These are phyloP conservation scores for Physcomitrium patens DNA, from an alignment of 225 moss, liverwort and hornwort genomes.

Conservation along the genomic window DNA sequence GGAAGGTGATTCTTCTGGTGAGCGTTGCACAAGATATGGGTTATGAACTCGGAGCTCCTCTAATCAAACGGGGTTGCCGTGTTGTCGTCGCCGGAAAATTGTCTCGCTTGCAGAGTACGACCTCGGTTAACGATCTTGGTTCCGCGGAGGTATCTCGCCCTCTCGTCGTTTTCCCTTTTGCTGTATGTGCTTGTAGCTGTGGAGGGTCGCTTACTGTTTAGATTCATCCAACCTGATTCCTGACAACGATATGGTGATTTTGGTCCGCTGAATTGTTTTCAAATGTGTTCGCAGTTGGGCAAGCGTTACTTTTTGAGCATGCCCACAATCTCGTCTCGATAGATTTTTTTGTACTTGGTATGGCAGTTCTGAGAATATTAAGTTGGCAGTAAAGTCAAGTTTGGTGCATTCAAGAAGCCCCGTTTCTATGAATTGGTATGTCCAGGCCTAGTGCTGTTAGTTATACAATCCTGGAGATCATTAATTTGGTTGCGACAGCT, in stretches of 20 bases:
- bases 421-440: neutral
- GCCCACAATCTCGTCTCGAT: neutral
- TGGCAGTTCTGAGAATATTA: neutral
- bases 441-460: neutral
- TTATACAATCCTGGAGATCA: neutral
- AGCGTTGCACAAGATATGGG: conserved; percentile 59
- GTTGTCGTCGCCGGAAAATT: conserved; percentile 64
- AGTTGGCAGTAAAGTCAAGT: neutral
- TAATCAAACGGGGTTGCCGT: conserved; percentile 65
- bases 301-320: neutral
- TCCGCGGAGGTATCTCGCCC: conserved; percentile 18
- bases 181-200: neutral
- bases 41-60: conserved; percentile 51
- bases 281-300: neutral
- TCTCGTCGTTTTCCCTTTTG: neutral
- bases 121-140: conserved; percentile 35
- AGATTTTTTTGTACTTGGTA: neutral
- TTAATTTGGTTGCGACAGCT: conserved; percentile 6
- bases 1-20: conserved; percentile 69
- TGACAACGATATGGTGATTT: neutral
- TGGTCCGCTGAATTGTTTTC: neutral
- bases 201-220: neutral
- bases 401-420: neutral
- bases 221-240: neutral
- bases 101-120: conserved; percentile 29